A percentile compares a stretch with the other conserved stretches of the same genome.
These are phyloP conservation scores for Solanum ossicruentum DNA, from an alignment of 257 asterid species.

Conservation along the genomic window DNA sequence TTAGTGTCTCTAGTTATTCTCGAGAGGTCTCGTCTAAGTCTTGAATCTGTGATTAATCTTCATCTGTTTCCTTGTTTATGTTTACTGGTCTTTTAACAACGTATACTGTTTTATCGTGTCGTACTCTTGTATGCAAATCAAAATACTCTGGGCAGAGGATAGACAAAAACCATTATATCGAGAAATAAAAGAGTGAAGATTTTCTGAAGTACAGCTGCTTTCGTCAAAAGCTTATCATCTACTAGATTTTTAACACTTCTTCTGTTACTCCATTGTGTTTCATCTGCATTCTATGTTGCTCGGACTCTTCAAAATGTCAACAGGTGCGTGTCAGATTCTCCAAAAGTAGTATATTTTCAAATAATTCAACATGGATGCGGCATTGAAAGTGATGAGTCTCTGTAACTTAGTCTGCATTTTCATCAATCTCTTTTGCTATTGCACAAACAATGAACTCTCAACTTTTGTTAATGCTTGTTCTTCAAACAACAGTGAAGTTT, in stretches of 20 bases:
- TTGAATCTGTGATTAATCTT: neutral
- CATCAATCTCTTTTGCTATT: neutral
- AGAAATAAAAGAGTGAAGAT: neutral
- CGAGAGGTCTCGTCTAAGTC: conserved; percentile 26
- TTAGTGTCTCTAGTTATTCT: conserved; percentile 13
- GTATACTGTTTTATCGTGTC: neutral
- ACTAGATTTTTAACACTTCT: neutral
- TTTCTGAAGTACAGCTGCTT: neutral
- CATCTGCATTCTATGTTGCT: neutral
- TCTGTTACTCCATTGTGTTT: neutral
- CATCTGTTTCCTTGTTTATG: neutral
- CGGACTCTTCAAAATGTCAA: no score
- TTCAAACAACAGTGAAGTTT: neutral
- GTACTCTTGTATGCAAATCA: neutral
- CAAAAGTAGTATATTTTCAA: no score
- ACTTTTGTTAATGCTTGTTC: neutral
- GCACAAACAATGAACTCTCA: neutral
- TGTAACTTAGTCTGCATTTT: neutral
- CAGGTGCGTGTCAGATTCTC: no score
- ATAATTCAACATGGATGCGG: no score
- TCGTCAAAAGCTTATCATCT: neutral
- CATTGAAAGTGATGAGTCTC: no score
- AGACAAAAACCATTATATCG: neutral
- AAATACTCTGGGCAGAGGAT: neutral
- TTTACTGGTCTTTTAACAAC: neutral